Evolutionary conservation across 176 grass and related monocot species (phyloP).

Genomic region (Juncus inflexus): DNA sequence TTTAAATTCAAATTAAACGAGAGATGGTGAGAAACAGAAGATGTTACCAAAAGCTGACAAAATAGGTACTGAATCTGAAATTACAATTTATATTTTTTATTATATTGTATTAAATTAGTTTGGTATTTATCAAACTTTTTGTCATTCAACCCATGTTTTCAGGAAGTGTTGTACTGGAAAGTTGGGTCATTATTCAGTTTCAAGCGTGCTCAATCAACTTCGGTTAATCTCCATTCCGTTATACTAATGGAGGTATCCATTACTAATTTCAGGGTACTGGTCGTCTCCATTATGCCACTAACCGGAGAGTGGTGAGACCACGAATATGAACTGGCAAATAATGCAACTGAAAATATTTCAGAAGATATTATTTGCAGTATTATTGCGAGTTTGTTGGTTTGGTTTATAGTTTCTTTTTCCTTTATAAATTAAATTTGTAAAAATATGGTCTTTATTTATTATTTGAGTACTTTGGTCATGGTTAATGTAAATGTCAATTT

Average conservation of each 20-base stretch:
- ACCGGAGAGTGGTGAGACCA: not conserved
- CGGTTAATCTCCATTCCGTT: constrained; percentile 12
- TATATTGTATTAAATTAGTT: not conserved
- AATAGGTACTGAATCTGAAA: constrained; percentile 7
- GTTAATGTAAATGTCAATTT: not conserved
- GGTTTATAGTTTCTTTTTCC: not conserved
- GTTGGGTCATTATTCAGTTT: not conserved
- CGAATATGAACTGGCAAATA: too few species aligned
- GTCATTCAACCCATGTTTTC: constrained; percentile 18
- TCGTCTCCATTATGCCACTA: not conserved
- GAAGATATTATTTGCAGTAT: too few species aligned
- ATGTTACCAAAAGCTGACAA: not conserved
- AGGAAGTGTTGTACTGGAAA: not conserved
- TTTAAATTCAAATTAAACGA: too few species aligned
- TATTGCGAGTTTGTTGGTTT: too few species aligned
- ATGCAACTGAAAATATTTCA: too few species aligned
- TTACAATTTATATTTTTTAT: not conserved
- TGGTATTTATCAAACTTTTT: not conserved
- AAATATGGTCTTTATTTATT: not conserved
- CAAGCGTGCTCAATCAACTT: constrained; percentile 22
- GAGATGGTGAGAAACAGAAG: not conserved
- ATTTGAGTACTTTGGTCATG: constrained; percentile 4
- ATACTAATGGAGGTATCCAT: not conserved
- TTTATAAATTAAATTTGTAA: constrained; percentile 2
- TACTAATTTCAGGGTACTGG: not conserved